phyloP scores from a whole-genome alignment of 139 green algal genomes.

The Chlamydomonas sp. region DNA sequence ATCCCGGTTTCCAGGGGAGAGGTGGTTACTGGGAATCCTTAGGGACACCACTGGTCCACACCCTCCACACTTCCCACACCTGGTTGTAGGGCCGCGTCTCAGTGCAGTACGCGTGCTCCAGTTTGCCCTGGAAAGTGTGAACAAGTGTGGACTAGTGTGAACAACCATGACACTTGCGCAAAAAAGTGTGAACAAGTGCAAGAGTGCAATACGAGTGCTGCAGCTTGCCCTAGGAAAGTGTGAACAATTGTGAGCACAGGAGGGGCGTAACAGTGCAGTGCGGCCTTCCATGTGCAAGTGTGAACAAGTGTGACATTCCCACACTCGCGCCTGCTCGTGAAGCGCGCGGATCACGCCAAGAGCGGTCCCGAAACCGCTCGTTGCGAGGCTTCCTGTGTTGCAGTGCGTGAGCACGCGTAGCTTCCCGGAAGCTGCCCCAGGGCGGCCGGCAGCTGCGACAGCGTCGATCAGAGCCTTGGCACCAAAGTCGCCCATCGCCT shows the following conservation, averaged over 20 bases:
- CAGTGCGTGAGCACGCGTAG: constrained; percentile 90
- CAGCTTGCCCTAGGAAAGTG: too few species aligned
- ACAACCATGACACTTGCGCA: too few species aligned
- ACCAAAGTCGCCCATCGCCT: constrained; percentile 72
- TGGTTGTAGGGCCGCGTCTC: constrained; percentile 97
- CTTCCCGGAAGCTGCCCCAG: constrained; percentile 9
- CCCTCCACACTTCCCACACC: too few species aligned
- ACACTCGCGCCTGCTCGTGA: constrained; percentile 47
- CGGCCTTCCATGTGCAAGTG: too few species aligned
- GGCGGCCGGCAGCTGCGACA: constrained; percentile 20
- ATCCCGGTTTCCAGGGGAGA: too few species aligned
- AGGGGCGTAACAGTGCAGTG: too few species aligned
- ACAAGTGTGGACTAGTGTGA: too few species aligned
- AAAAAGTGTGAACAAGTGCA: too few species aligned
- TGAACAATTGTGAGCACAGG: too few species aligned
- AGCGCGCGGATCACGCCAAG: constrained; percentile 86
- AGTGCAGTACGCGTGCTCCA: constrained; percentile 78
- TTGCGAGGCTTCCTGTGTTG: constrained; percentile 94
- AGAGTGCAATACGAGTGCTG: too few species aligned
- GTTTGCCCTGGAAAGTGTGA: constrained; percentile 37
- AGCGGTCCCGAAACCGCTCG: constrained; percentile 82
- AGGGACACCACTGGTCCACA: too few species aligned
- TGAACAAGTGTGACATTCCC: neutral
- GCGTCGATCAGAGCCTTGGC: constrained; percentile 61
- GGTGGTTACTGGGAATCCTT: too few species aligned